Percentiles rank a stretch among this genome's conserved stretches.
phyloP scores from a whole-genome alignment of 306 rosid species.

The Castanea mollissima region DNA sequence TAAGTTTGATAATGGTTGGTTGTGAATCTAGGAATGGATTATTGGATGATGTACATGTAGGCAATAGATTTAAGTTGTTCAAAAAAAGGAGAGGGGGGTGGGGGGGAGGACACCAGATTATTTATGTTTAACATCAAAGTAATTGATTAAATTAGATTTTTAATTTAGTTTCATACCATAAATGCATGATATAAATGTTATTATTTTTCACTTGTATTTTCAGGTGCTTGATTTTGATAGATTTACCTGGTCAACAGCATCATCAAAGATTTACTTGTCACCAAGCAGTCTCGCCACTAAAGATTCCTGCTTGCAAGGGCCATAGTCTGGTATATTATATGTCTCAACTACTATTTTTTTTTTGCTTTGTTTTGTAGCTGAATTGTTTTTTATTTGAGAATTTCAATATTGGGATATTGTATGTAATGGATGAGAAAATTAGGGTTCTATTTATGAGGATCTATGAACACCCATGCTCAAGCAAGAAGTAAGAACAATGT shows the following conservation, averaged over 20 bases:
- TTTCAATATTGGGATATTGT: neutral
- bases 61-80: neutral
- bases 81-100: neutral
- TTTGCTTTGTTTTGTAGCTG: neutral
- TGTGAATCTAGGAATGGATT: constrained; percentile 75
- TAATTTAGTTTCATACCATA: neutral
- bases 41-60: constrained; percentile 86
- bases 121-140: neutral
- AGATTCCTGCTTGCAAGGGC: constrained; percentile 96
- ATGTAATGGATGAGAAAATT: neutral
- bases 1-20: constrained; percentile 71
- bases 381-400: neutral
- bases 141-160: neutral
- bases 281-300: constrained; percentile 85
- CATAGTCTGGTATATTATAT: constrained; percentile 63
- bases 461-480: neutral
- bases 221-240: constrained; percentile 86
- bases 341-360: constrained; percentile 7
- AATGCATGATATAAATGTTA: neutral
- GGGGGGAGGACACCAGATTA: neutral
- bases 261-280: constrained; percentile 82
- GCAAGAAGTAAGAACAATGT: too few relatives aligned
- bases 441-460: neutral
- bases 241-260: constrained; percentile 78
- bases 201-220: neutral